Evolutionary conservation across 257 asterid genomes (phyloP).

Genomic region (Solanum dulcamara): DNA sequence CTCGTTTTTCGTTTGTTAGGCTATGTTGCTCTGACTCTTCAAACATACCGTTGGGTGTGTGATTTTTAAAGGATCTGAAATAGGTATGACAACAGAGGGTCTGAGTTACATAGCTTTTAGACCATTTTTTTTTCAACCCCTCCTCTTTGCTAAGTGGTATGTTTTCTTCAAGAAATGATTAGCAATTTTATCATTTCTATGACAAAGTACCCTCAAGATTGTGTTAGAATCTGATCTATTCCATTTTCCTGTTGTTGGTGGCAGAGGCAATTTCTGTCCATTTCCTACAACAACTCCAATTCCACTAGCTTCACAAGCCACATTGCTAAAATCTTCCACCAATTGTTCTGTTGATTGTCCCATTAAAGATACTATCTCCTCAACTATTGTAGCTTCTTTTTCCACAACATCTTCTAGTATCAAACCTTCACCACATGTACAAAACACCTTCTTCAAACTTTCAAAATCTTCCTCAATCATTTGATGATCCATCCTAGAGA

Average conservation of each 20-base stretch:
- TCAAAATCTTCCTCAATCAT: conserved; percentile 86
- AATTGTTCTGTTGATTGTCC: conserved; percentile 70
- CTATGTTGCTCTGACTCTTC: neutral
- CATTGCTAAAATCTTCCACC: conserved; percentile 63
- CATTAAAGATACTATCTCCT: conserved; percentile 65
- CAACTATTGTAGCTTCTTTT: conserved; percentile 58
- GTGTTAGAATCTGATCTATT: conserved; percentile 75
- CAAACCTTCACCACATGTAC: conserved; percentile 66
- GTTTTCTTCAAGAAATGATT: conserved; percentile 64
- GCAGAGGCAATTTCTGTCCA: conserved; percentile 72
- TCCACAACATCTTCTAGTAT: conserved; percentile 55
- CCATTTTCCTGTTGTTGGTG: conserved; percentile 88
- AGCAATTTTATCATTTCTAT: conserved; percentile 65
- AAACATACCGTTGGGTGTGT: neutral
- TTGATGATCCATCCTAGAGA: conserved; percentile 36
- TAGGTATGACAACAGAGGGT: neutral
- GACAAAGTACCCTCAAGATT: conserved; percentile 65
- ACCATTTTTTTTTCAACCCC: conserved; percentile 11
- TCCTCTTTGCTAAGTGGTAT: conserved; percentile 74
- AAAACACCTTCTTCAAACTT: conserved; percentile 39
- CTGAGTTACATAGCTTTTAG: neutral
- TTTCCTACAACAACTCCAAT: conserved; percentile 34
- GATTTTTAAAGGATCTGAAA: neutral
- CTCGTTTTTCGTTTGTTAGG: neutral
- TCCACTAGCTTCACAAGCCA: conserved; percentile 69